Evolutionary conservation across 441 rosid genomes (phyloP), one percentile per base, ranked within the genome.

Genomic region (Brassica hybrid): DNA sequence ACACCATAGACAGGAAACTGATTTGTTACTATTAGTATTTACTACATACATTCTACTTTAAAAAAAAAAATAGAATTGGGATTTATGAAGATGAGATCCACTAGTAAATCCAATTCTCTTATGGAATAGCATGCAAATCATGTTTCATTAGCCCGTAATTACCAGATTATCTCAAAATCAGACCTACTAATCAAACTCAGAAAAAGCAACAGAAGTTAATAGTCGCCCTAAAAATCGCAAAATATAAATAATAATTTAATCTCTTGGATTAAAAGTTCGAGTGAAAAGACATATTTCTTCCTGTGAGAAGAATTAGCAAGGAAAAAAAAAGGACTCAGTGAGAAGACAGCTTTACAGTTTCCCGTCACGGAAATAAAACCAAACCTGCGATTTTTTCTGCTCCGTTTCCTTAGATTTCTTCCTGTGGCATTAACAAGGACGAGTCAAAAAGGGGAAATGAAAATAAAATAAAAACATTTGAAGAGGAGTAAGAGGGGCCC

Each of bases 261-360:
- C 61, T 57, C 13, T 9, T 4, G 27, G 59, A 54, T 2, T 6
- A 6, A 56, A 54, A 50, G n/a, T 0, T 18, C 25, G 60, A 56
- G 6, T 56, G 61, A 54, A 54, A 54, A 54, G 59, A 54, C 59
- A 54, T 54, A 8, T n/a, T n/a, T n/a, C n/a, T n/a, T n/a, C n/a
- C n/a, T n/a, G n/a, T n/a, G n/a, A n/a, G n/a, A n/a, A n/a, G n/a
- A n/a, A n/a, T 7, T 52, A 52, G 58, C 58, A 52, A 3, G 1
- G 3, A 13, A 16, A 7, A 7, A 52, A n/a, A 50, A 50, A 14
- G 9, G 58, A 52, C 21, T 52, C 5, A 2, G 23, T 52, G 58
- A 52, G 58, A 54, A 54, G 57, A 54, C 59, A 54, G 59, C 23
- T 54, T 54, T 54, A 54, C 59, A 54, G 59, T 54, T 54, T 54